Evolutionary conservation across 2,329 filamentous ascomycete genomes (phyloP), one percentile per base, ranked within the genome.

Genomic region (Seiridium cupressi): DNA sequence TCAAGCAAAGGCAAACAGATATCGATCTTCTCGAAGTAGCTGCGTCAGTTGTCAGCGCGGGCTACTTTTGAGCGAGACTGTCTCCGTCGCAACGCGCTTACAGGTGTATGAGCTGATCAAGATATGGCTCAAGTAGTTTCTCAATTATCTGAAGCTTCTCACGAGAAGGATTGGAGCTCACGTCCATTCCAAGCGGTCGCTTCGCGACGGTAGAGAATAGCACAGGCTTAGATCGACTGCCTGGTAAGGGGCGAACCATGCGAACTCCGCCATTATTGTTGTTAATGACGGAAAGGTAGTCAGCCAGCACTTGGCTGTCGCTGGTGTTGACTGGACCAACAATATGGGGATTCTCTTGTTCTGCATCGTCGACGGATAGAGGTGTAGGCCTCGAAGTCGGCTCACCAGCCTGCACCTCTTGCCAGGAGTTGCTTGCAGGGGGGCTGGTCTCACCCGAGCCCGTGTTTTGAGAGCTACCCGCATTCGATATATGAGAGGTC

Each of bases 1-100:
- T 89, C 84, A 6, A 88, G 76, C 2, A 89, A 73, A 0, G 86
- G 86, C 61, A 88, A 84, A n/a, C 83, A 85, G n/a, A 75, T 74
- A 67, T 88, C 85, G 44, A 84, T 79, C 58, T 82, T 78, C 38
- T 78, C 74, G 59, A 86, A 81, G 66, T 86, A 86, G 38, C 82
- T 84, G 57, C 18, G 18, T 26, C 18, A 26, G 18, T 26, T 26
- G 18, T 26, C 18, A 26, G 18, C 18, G 18, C 18, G 18, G 18
- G 18, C 18, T 26, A 26, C 18, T 26, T 26, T 26, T 26, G 18
- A 26, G 18, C 18, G 60, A 40, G 0, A 57, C 10, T 10, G 53
- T 38, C 3, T 40, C 18, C n/a, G 31, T 40, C n/a, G 3, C 8
- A n/a, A 34, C 8, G 10, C 10, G 67, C 77, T 63, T 64, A 81